Evolutionary conservation across 805 yeast genomes (phyloP).

Genomic region (Ogataea populi-albae): DNA sequence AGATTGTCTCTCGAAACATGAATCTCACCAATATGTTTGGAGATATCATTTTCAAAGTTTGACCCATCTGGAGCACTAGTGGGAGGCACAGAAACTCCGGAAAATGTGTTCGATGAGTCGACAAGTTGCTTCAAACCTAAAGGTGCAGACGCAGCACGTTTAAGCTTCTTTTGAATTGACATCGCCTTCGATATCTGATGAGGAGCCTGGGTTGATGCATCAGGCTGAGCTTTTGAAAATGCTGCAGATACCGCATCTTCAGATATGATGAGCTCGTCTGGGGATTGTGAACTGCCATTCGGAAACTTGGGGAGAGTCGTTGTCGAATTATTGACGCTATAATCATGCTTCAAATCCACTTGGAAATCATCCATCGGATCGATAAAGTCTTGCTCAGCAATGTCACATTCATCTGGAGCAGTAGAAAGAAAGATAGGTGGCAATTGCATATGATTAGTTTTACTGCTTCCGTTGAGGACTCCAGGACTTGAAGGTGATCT

Average conservation of each 20-base stretch:
- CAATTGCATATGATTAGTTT: slow-evolving; percentile 6
- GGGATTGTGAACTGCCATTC: slow-evolving; percentile 1
- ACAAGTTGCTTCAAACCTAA: slow-evolving; percentile 46
- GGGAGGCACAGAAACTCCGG: slow-evolving; percentile 4
- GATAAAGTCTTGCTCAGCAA: slow-evolving; percentile 24
- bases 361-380: slow-evolving; percentile 26
- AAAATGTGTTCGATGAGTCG: slow-evolving; percentile 7
- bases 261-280: slow-evolving; percentile 2
- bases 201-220: slow-evolving; percentile 3
- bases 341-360: slow-evolving; percentile 32
- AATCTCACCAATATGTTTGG: slow-evolving; percentile 39
- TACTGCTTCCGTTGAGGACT: slow-evolving; percentile 1
- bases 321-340: slow-evolving; percentile 31
- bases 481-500: slow-evolving; percentile 32
- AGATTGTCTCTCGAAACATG: slow-evolving; percentile 33
- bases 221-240: neutral
- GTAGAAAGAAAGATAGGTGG: slow-evolving; percentile 6
- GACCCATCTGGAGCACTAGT: slow-evolving; percentile 14
- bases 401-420: slow-evolving; percentile 24
- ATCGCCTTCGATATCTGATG: slow-evolving; percentile 7
- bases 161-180: slow-evolving; percentile 41
- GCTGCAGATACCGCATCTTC: slow-evolving; percentile 1
- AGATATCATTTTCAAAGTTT: slow-evolving; percentile 14
- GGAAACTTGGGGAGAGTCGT: slow-evolving; percentile 16
- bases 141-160: slow-evolving; percentile 87